A percentile compares a stretch with the other conserved stretches of the same genome.
These are phyloP conservation scores for Phytophthora cryptogea DNA, from an alignment of 352 stramenopile species.

Conservation along the genomic window DNA sequence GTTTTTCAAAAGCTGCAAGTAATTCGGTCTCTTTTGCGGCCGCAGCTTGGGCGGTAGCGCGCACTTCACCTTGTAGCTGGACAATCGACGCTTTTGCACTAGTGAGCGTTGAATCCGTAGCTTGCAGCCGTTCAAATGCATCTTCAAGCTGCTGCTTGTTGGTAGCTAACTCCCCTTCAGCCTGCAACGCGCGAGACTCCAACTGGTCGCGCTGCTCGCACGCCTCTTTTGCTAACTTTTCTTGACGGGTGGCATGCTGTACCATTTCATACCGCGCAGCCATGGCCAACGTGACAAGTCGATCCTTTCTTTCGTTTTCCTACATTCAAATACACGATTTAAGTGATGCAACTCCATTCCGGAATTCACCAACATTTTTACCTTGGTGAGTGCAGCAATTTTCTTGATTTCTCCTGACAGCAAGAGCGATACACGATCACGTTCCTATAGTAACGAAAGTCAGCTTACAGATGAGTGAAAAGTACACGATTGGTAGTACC, in stretches of 20 bases:
- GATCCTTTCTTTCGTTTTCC: constrained; percentile 75
- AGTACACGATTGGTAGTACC: constrained; percentile 15
- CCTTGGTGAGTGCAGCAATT: constrained; percentile 65
- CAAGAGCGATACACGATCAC: constrained; percentile 51
- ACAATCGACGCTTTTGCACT: constrained; percentile 39
- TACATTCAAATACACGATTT: constrained; percentile 3
- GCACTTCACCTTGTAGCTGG: constrained; percentile 32
- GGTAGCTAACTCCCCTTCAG: constrained; percentile 42
- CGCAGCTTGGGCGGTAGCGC: constrained; percentile 14
- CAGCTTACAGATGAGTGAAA: background rate
- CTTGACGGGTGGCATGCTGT: constrained; percentile 50
- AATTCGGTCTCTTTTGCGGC: constrained; percentile 51
- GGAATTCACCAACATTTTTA: constrained; percentile 7
- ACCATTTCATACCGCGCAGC: constrained; percentile 76
- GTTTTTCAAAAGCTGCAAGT: constrained; percentile 43
- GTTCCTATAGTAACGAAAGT: constrained; percentile 40
- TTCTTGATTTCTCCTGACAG: constrained; percentile 80
- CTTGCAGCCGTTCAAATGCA: constrained; percentile 50
- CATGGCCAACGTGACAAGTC: constrained; percentile 78
- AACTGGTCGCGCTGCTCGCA: constrained; percentile 28
- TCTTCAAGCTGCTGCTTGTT: constrained; percentile 54
- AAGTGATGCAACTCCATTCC: background rate
- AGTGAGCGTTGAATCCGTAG: constrained; percentile 36
- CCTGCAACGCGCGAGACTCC: constrained; percentile 32
- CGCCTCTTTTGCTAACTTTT: constrained; percentile 40